Percentiles rank a stretch among this genome's conserved stretches.
These are phyloP conservation scores for Syzygium malaccense DNA, from an alignment of 441 rosid genomes.

Conservation along the genomic window DNA sequence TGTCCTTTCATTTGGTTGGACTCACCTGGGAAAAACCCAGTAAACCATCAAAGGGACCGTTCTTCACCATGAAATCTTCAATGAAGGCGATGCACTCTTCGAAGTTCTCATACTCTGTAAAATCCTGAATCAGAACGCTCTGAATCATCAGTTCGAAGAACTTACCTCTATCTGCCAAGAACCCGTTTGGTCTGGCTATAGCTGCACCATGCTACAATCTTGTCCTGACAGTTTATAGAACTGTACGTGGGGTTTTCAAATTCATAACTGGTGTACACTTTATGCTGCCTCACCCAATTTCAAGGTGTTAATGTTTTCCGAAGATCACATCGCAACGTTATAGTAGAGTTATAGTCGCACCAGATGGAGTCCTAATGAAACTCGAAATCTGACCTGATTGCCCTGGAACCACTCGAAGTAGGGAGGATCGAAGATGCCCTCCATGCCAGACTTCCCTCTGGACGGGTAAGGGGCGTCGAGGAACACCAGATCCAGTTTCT, in stretches of 20 bases:
- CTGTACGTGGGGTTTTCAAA: no score
- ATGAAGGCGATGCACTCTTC: slow-evolving; percentile 46
- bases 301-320: no score
- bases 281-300: no score
- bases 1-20: not conserved
- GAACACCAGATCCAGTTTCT: slow-evolving; percentile 36
- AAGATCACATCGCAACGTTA: not conserved
- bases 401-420: slow-evolving; percentile 49
- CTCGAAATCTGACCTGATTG: slow-evolving; percentile 14
- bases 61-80: slow-evolving; percentile 53
- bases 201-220: not conserved
- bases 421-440: slow-evolving; percentile 46
- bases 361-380: not conserved
- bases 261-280: no score
- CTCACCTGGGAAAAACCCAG: slow-evolving; percentile 75
- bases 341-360: not conserved
- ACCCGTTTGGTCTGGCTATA: not conserved
- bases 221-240: no score
- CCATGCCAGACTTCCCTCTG: slow-evolving; percentile 32
- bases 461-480: slow-evolving; percentile 48
- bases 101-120: slow-evolving; percentile 35
- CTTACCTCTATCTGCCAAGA: not conserved
- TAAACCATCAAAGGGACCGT: slow-evolving; percentile 73
- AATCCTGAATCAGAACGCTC: slow-evolving; percentile 27
- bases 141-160: not conserved